Evolutionary conservation across 1,284 basidiomycete genomes (phyloP).

Genomic region (Leccinum angustisporum): DNA sequence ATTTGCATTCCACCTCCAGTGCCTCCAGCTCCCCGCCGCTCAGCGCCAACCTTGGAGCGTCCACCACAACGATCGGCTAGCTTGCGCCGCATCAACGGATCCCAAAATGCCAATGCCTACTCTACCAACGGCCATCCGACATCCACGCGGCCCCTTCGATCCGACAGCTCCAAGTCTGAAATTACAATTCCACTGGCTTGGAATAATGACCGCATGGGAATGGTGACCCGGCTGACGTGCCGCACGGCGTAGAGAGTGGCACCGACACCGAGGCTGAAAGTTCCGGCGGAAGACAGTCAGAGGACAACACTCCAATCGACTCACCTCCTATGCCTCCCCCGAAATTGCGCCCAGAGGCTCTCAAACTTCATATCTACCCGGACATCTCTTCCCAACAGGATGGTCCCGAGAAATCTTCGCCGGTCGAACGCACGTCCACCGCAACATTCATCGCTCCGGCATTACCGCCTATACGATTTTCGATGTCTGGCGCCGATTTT

Average conservation of each 20-base stretch:
- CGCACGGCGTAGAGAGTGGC: conserved; percentile 69
- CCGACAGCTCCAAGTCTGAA: conserved; percentile 20
- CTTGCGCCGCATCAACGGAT: conserved; percentile 13
- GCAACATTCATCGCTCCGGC: conserved; percentile 79
- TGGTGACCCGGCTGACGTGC: conserved; percentile 61
- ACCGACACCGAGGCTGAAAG: conserved; percentile 65
- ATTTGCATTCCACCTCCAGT: conserved; percentile 17
- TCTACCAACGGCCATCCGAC: conserved; percentile 9
- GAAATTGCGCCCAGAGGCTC: conserved; percentile 38
- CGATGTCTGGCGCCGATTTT: conserved; percentile 78
- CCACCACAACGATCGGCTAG: conserved; percentile 30
- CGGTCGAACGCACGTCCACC: conserved; percentile 63
- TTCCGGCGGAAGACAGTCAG: conserved; percentile 38
- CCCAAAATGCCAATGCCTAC: conserved; percentile 1
- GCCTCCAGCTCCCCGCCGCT: conserved; percentile 19
- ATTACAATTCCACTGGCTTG: conserved; percentile 22
- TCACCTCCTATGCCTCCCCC: conserved; percentile 51
- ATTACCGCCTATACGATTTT: conserved; percentile 79
- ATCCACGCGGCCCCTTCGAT: conserved; percentile 16
- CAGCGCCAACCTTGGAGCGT: conserved; percentile 25
- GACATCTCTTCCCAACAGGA: conserved; percentile 35
- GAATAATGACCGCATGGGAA: conserved; percentile 30
- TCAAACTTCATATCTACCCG: conserved; percentile 21
- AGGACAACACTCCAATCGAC: conserved; percentile 29
- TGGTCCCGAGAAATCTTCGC: conserved; percentile 47